phyloP scores from a whole-genome alignment of 129 eudicot species.

The Dittrichia graveolens region DNA sequence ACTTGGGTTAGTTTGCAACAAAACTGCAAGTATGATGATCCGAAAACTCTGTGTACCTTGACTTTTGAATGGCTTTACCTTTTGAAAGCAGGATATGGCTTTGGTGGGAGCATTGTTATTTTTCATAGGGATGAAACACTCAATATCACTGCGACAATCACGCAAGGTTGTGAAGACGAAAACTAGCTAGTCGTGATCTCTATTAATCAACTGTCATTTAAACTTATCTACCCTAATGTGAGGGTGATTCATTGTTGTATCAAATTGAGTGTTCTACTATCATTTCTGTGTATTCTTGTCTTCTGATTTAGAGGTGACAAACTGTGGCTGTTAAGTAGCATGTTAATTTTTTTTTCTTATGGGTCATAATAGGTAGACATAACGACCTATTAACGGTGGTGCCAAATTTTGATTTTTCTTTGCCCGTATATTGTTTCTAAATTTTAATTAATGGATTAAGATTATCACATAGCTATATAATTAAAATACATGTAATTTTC shows the following conservation, averaged over 20 bases:
- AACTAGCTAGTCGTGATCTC: conserved; percentile 26
- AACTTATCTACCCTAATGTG: background rate
- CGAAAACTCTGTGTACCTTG: background rate
- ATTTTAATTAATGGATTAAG: too few species aligned
- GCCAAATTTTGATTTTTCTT: too few species aligned
- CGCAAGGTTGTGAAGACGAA: conserved; percentile 35
- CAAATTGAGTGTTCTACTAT: conserved; percentile 22
- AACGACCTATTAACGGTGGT: too few species aligned
- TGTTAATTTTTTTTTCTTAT: too few species aligned
- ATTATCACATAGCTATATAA: too few species aligned
- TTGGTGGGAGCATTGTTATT: conserved; percentile 45
- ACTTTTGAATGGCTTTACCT: conserved; percentile 9
- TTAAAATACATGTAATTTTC: too few species aligned
- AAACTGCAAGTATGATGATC: background rate
- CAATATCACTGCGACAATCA: conserved; percentile 32
- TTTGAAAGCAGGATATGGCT: conserved; percentile 44
- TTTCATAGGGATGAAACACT: conserved; percentile 50
- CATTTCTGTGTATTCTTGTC: conserved; percentile 6
- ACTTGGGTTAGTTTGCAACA: background rate
- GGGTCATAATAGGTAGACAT: too few species aligned
- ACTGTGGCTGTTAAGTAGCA: background rate
- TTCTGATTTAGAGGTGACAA: background rate
- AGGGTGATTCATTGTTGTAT: conserved; percentile 35
- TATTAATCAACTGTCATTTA: conserved; percentile 13
- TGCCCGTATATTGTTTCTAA: too few species aligned